These are phyloP conservation scores for Russula compacta DNA, from an alignment of 768 basidiomycete genomes.

Conservation along the genomic window DNA sequence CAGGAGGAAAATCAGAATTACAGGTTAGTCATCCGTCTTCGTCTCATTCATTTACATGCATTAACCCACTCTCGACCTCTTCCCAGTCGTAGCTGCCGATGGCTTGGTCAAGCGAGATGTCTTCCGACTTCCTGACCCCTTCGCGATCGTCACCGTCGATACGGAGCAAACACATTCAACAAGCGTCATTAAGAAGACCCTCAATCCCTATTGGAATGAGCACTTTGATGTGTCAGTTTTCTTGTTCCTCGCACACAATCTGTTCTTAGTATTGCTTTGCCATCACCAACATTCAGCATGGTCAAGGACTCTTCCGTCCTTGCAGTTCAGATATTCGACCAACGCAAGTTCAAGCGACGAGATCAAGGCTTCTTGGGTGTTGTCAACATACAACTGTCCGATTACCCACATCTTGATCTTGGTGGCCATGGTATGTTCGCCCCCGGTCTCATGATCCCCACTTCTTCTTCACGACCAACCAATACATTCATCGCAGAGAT, in stretches of 20 bases:
- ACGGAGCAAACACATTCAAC: conserved; percentile 97
- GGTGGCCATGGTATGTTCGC: conserved; percentile 76
- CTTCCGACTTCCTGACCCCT: conserved; percentile 93
- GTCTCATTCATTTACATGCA: not conserved
- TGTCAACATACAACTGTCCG: conserved; percentile 87
- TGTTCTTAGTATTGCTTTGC: conserved; percentile 7
- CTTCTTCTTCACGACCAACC: not conserved
- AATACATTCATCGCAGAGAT: conserved; percentile 46
- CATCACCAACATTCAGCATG: conserved; percentile 39
- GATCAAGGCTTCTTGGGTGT: conserved; percentile 99
- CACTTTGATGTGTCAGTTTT: conserved; percentile 86
- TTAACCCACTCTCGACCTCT: not conserved
- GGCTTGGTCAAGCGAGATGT: conserved; percentile 91
- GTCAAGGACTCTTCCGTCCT: conserved; percentile 98
- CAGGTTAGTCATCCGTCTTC: conserved; percentile 38
- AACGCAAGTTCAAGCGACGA: conserved; percentile 96
- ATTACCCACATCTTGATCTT: conserved; percentile 84
- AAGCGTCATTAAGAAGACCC: conserved; percentile 90
- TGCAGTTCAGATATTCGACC: conserved; percentile 98
- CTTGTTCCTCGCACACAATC: not conserved
- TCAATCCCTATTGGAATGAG: conserved; percentile 97
- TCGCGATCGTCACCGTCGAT: conserved; percentile 97
- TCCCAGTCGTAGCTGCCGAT: conserved; percentile 95
- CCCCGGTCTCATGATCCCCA: not conserved
- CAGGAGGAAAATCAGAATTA: conserved; percentile 71